Evolutionary conservation across 257 asterid species (phyloP).

Genomic region (Gentiana macrophylla): DNA sequence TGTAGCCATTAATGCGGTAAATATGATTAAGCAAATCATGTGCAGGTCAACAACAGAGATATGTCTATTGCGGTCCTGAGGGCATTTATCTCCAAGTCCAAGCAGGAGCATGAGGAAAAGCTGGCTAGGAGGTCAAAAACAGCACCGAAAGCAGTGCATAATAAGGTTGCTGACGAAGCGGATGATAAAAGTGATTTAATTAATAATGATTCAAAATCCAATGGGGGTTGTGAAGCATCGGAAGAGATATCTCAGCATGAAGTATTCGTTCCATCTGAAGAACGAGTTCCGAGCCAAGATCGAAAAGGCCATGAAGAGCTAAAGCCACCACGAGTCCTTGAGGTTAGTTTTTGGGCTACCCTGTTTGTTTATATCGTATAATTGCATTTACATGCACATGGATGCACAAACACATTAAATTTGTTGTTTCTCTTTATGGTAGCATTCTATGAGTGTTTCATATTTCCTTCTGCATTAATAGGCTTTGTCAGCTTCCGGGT

Average conservation of each 20-base stretch:
- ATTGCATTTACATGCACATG: too few relatives aligned
- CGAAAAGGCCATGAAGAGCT: constrained; percentile 30
- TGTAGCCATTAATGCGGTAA: too few relatives aligned
- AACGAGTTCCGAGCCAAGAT: constrained; percentile 14
- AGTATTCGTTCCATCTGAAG: constrained; percentile 29
- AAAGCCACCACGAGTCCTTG: constrained; percentile 74
- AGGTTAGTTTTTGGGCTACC: constrained; percentile 32
- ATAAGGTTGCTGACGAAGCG: constrained; percentile 18
- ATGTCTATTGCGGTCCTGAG: constrained; percentile 95
- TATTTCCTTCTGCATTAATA: constrained; percentile 13
- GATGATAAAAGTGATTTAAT: constrained; percentile 20
- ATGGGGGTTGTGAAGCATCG: constrained; percentile 33
- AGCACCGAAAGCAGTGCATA: constrained; percentile 27
- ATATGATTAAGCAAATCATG: background rate
- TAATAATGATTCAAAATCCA: constrained; percentile 28
- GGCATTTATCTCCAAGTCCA: constrained; percentile 53
- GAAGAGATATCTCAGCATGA: constrained; percentile 31
- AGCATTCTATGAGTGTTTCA: background rate
- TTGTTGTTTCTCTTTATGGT: too few relatives aligned
- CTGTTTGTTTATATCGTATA: too few relatives aligned
- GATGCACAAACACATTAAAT: too few relatives aligned
- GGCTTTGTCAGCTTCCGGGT: constrained; percentile 98
- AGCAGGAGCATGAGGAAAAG: constrained; percentile 57
- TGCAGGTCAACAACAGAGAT: constrained; percentile 90
- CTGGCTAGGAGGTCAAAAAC: constrained; percentile 35